Conservation (phyloP, 2,329 filamentous ascomycete species). For the Penicillium sp. region DNA sequence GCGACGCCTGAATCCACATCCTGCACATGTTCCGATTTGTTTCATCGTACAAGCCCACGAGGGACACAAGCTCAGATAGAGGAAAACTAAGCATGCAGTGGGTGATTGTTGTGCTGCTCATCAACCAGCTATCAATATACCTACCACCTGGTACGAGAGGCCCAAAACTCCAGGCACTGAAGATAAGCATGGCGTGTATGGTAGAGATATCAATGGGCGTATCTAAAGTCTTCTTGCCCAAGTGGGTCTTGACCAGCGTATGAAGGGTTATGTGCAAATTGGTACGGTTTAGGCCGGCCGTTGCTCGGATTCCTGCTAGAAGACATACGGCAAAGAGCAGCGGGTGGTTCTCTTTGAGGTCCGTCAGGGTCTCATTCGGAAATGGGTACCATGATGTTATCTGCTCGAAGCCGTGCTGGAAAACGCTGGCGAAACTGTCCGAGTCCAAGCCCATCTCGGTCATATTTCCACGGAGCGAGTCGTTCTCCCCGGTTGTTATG, state of each 20-base stretch:
- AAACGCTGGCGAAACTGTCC: conserved; percentile 1
- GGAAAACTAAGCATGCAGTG: conserved; percentile 11
- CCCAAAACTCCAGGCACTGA: conserved; percentile 9
- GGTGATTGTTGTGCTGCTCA: conserved; percentile 10
- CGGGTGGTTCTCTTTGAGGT: conserved; percentile 8
- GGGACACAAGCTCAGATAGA: conserved; percentile 1
- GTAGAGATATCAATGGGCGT: conserved; percentile 8
- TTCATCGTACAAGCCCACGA: not conserved
- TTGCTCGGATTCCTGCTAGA: conserved; percentile 7
- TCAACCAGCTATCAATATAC: conserved; percentile 12
- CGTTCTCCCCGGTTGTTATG: conserved; percentile 2
- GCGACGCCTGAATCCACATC: conserved; percentile 11
- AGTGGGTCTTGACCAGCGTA: conserved; percentile 8
- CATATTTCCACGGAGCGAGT: conserved; percentile 5
- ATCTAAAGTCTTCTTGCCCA: conserved; percentile 6
- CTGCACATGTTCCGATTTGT: conserved; percentile 6
- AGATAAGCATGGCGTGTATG: conserved; percentile 9
- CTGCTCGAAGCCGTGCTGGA: conserved; percentile 8
- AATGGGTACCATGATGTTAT: conserved; percentile 11
- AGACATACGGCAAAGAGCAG: conserved; percentile 9
- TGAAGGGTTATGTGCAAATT: conserved; percentile 7
- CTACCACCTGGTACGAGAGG: conserved; percentile 5
- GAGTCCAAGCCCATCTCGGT: conserved; percentile 10
- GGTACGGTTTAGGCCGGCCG: conserved; percentile 5
- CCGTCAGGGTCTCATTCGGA: conserved; percentile 4